A percentile compares a stretch with the other conserved stretches of the same genome.
phyloP scores from a whole-genome alignment of 495 filamentous ascomycete species.

The Articulospora tetracladia region DNA sequence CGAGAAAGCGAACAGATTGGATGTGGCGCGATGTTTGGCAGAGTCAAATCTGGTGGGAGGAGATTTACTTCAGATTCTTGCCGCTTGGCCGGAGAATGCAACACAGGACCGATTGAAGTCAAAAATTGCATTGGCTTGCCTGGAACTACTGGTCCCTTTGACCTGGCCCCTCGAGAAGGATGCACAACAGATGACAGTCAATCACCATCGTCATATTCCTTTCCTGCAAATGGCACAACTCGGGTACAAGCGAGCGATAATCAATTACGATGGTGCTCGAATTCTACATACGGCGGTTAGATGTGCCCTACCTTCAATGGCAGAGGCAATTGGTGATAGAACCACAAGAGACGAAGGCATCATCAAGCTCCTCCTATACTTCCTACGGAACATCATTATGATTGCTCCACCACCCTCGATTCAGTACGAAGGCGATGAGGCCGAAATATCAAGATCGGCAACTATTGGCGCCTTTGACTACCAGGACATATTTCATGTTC shows the following conservation, averaged over 20 bases:
- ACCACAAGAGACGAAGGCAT: slow-evolving; percentile 82
- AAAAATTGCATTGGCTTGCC: slow-evolving; percentile 77
- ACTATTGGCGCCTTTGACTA: slow-evolving; percentile 83
- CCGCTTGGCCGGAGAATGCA: slow-evolving; percentile 64
- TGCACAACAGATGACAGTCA: slow-evolving; percentile 75
- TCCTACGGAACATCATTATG: slow-evolving; percentile 82
- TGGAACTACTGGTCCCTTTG: slow-evolving; percentile 89
- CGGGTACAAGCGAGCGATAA: slow-evolving; percentile 81
- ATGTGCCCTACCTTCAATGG: slow-evolving; percentile 85
- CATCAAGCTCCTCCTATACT: slow-evolving; percentile 85
- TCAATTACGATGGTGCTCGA: slow-evolving; percentile 71
- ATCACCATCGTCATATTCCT: slow-evolving; percentile 86
- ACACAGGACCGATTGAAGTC: slow-evolving; percentile 69
- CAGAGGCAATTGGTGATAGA: slow-evolving; percentile 69
- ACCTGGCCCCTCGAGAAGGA: slow-evolving; percentile 92
- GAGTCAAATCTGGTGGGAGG: slow-evolving; percentile 89
- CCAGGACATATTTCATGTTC: slow-evolving; percentile 83
- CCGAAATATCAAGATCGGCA: slow-evolving; percentile 82
- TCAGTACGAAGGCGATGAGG: slow-evolving; percentile 65
- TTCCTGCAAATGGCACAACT: slow-evolving; percentile 85
- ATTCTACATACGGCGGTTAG: slow-evolving; percentile 77
- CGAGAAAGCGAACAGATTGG: slow-evolving; percentile 88
- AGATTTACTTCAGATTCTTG: slow-evolving; percentile 87
- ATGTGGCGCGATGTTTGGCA: slow-evolving; percentile 89
- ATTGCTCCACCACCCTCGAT: slow-evolving; percentile 64